These are phyloP conservation scores for Trichoderma lentiforme DNA, from an alignment of 2,329 filamentous ascomycete genomes.

Conservation along the genomic window DNA sequence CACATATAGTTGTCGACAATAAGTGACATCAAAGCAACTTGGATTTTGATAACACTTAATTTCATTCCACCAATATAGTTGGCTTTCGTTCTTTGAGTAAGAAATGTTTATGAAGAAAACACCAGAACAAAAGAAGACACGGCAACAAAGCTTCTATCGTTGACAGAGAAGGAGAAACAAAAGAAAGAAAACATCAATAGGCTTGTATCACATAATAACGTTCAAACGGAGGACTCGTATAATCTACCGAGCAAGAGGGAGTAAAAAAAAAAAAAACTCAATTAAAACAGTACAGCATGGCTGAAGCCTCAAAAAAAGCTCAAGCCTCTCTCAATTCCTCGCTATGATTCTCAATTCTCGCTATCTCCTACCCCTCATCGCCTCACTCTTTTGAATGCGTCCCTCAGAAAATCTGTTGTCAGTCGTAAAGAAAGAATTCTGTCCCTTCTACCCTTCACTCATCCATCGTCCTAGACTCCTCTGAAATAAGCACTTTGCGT, in stretches of 20 bases:
- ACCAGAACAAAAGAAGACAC: neutral
- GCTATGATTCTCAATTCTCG: neutral
- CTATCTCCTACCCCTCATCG: neutral
- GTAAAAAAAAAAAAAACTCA: neutral
- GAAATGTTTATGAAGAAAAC: neutral
- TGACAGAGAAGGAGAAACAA: neutral
- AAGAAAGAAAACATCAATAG: neutral
- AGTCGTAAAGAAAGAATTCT: neutral
- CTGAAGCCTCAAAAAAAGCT: neutral
- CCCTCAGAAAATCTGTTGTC: neutral
- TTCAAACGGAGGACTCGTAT: neutral
- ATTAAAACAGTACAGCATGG: slow-evolving; percentile 6
- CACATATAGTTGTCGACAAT: neutral
- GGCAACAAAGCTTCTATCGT: neutral
- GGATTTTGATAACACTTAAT: neutral
- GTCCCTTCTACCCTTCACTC: neutral
- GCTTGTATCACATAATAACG: neutral
- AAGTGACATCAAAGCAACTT: neutral
- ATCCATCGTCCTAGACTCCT: neutral
- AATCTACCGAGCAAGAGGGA: neutral
- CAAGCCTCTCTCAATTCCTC: neutral
- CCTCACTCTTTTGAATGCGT: neutral
- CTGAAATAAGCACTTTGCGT: slow-evolving; percentile 5
- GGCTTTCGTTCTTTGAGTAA: neutral
- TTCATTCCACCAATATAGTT: neutral